Evolutionary conservation across 441 rosid genomes (phyloP), one percentile per base, ranked within the genome.

Genomic region (Erysimum pusillum): DNA sequence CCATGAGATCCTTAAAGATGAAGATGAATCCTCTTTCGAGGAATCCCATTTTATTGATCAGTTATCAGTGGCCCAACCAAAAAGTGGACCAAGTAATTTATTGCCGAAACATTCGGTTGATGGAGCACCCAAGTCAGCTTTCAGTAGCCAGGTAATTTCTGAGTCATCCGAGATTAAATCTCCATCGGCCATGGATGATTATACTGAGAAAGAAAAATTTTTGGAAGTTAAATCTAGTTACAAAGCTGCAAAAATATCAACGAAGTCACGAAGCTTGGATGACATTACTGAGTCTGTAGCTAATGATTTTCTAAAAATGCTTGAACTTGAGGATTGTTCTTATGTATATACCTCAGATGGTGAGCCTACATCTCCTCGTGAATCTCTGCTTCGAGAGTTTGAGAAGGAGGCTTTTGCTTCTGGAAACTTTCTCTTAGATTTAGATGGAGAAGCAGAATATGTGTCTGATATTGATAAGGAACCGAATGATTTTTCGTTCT

Each of bases 351-450:
- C 78, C 73, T 87, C 92, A 58, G 90, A 84, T 75, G 51, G 86
- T 79, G 88, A 85, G 76, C 91, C 91, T 7, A 94, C 92, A 72
- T 94, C 99, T 83, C 97, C 99, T 49, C 89, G 98, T 71, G 96
- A 86, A 84, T 79, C 78, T 76, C 83, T 92, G 75, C 85, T 89
- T 78, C 86, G 88, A 79, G 88, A 91, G 83, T 94, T 94, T 71
- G 96, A 92, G 76, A 83, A 83, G 52, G 97, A 94, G 62, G 85
- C 89, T 63, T 69, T 87, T 28, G 85, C 83, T 67, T 84, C 85
- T 12, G 88, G 88, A 6, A 79, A 61, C 76, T 84, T 81, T 67
- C 79, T 90, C 34, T 67, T 86, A 41, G 88, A 82, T 65, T 78
- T 80, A 74, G 87, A 78, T 80, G 79, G 34, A 41, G 69, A 62